These are phyloP conservation scores for Magnolia officinalis DNA, from an alignment of 164 flowering plant species.

Conservation along the genomic window DNA sequence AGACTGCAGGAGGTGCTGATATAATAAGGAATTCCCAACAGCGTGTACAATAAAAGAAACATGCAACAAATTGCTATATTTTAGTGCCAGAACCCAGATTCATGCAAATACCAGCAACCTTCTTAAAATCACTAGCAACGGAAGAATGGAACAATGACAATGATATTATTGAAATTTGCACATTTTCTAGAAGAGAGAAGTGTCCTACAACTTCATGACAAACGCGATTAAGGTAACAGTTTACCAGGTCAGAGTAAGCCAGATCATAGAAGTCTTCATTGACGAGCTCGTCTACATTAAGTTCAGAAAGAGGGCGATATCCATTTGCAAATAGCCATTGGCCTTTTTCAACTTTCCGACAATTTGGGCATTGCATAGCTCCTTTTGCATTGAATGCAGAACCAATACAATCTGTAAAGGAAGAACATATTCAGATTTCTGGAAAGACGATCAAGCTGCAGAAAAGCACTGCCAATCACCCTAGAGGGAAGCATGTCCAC, in stretches of 20 bases:
- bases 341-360: conserved; percentile 78
- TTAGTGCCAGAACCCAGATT: background rate
- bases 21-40: background rate
- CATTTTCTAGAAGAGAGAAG: background rate
- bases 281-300: conserved; percentile 58
- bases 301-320: conserved; percentile 47
- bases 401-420: conserved; percentile 71
- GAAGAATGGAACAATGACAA: background rate
- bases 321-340: conserved; percentile 78
- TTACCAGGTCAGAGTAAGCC: conserved; percentile 68
- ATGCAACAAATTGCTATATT: background rate
- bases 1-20: background rate
- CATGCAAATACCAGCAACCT: background rate
- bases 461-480: background rate
- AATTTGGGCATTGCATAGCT: conserved; percentile 86
- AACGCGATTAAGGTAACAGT: background rate
- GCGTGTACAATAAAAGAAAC: background rate
- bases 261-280: conserved; percentile 76
- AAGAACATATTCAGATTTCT: background rate
- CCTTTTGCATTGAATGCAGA: conserved; percentile 83
- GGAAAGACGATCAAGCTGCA: background rate
- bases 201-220: background rate
- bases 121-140: background rate
- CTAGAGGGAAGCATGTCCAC: background rate
- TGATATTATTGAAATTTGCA: background rate